Evolutionary conservation across 768 basidiomycete genomes (phyloP).

Genomic region (Cubamyces sp.): DNA sequence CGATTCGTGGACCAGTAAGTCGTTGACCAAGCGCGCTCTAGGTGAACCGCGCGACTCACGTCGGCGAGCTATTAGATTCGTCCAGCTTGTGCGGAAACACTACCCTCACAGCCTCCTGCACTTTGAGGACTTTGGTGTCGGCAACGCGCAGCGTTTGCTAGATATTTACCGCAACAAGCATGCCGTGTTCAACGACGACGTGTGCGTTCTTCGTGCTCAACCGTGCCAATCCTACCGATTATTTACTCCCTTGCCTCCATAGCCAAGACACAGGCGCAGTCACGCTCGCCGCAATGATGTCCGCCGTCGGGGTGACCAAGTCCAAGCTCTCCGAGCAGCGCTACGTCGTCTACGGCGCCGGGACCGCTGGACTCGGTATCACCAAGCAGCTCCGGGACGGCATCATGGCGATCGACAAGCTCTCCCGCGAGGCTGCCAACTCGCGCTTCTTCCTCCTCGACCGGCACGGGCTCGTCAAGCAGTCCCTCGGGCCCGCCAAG

Average conservation of each 20-base stretch:
- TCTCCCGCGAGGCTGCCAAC: slow-evolving; percentile 62
- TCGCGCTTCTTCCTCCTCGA: slow-evolving; percentile 76
- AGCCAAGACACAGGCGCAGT: slow-evolving; percentile 82
- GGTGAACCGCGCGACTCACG: neutral
- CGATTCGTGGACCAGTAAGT: slow-evolving; percentile 73
- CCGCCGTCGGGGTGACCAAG: slow-evolving; percentile 70
- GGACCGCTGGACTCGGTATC: slow-evolving; percentile 83
- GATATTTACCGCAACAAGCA: slow-evolving; percentile 65
- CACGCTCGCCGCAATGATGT: slow-evolving; percentile 68
- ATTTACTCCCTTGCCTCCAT: neutral
- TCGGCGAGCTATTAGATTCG: slow-evolving; percentile 51
- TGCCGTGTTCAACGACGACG: slow-evolving; percentile 84
- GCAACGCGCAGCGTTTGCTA: slow-evolving; percentile 72
- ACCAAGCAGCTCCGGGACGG: slow-evolving; percentile 77
- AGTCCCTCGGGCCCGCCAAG: slow-evolving; percentile 47
- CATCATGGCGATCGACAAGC: slow-evolving; percentile 55
- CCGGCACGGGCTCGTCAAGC: slow-evolving; percentile 62
- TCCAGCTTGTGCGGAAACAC: slow-evolving; percentile 76
- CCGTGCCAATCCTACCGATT: neutral
- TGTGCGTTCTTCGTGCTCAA: slow-evolving; percentile 45
- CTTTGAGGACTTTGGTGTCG: slow-evolving; percentile 86
- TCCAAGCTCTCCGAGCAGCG: slow-evolving; percentile 71
- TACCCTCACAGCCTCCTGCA: slow-evolving; percentile 70
- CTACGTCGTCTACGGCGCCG: slow-evolving; percentile 79
- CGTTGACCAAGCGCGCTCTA: too few species aligned